Percentiles rank a stretch among this genome's conserved stretches.
Conservation (phyloP, 352 stramenopile genomes). For the Phytophthora capsici region DNA sequence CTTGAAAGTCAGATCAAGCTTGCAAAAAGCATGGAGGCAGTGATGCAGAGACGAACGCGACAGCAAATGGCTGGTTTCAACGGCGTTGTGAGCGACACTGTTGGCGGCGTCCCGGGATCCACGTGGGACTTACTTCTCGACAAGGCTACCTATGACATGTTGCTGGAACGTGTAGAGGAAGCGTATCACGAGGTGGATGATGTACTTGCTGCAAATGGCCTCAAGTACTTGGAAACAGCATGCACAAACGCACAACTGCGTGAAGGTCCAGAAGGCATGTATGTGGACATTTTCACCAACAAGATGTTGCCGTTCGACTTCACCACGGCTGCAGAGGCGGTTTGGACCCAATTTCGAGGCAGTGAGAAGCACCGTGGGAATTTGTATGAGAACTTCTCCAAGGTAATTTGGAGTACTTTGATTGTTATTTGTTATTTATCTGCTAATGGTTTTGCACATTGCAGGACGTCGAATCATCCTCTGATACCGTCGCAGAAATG, state of each 20-base stretch:
- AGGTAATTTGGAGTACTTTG: constrained; percentile 26
- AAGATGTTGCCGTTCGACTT: constrained; percentile 60
- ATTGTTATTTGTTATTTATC: background rate
- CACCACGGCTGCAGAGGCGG: constrained; percentile 38
- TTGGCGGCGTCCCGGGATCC: constrained; percentile 14
- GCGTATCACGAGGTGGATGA: constrained; percentile 46
- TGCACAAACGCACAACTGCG: constrained; percentile 44
- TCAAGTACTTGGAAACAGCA: constrained; percentile 39
- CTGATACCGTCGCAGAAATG: constrained; percentile 43
- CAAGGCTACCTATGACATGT: constrained; percentile 42
- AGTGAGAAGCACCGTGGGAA: constrained; percentile 52
- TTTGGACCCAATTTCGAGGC: constrained; percentile 57
- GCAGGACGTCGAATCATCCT: constrained; percentile 45
- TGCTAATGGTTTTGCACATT: background rate
- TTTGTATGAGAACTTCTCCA: constrained; percentile 48
- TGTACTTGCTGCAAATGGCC: constrained; percentile 47
- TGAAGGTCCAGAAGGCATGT: constrained; percentile 44
- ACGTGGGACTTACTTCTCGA: constrained; percentile 42
- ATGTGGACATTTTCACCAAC: constrained; percentile 53
- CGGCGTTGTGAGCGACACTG: constrained; percentile 28
- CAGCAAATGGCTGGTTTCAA: constrained; percentile 44
- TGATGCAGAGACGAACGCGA: constrained; percentile 41
- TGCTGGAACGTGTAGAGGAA: constrained; percentile 38
- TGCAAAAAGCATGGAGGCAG: constrained; percentile 52
- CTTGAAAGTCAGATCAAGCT: constrained; percentile 57